A percentile compares a stretch with the other conserved stretches of the same genome.
phyloP scores from a whole-genome alignment of 75 land plant genomes.

The Selaginella moellendorffii region DNA sequence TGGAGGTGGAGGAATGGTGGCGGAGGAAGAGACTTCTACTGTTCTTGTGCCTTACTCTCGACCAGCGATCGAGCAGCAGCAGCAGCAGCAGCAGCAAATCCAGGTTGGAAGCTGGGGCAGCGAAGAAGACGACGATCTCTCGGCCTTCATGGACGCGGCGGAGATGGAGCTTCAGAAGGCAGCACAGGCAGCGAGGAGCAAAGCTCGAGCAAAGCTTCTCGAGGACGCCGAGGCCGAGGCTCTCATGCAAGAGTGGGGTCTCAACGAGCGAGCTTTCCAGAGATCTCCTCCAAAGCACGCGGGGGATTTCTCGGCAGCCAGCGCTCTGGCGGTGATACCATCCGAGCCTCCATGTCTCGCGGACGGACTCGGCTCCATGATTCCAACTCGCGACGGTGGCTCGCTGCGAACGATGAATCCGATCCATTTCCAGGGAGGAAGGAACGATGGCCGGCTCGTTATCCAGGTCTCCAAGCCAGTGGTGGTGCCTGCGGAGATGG shows the following conservation, averaged over 20 bases:
- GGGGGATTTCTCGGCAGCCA: slow-evolving; percentile 15
- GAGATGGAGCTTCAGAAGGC: slow-evolving; percentile 25
- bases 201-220: slow-evolving; percentile 17
- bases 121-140: slow-evolving; percentile 5
- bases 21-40: too few species aligned
- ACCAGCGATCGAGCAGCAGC: too few species aligned
- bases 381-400: slow-evolving; percentile 16
- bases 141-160: slow-evolving; percentile 12
- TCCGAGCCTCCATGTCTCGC: slow-evolving; percentile 14
- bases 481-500: slow-evolving; percentile 22
- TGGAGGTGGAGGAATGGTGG: too few species aligned
- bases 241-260: slow-evolving; percentile 22
- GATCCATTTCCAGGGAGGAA: slow-evolving; percentile 4
- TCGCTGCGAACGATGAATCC: slow-evolving; percentile 19
- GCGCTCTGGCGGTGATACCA: slow-evolving; percentile 17
- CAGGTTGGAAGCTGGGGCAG: background rate
- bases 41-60: too few species aligned
- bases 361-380: slow-evolving; percentile 14
- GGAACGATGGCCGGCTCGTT: slow-evolving; percentile 1
- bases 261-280: slow-evolving; percentile 7
- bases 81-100: background rate
- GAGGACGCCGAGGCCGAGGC: slow-evolving; percentile 21
- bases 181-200: slow-evolving; percentile 15
- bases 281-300: slow-evolving; percentile 10
- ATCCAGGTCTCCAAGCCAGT: slow-evolving; percentile 22